A percentile compares a stretch with the other conserved stretches of the same genome.
These are phyloP conservation scores for Guyanaporus albipodus DNA, from an alignment of 768 basidiomycete species.

Conservation along the genomic window DNA sequence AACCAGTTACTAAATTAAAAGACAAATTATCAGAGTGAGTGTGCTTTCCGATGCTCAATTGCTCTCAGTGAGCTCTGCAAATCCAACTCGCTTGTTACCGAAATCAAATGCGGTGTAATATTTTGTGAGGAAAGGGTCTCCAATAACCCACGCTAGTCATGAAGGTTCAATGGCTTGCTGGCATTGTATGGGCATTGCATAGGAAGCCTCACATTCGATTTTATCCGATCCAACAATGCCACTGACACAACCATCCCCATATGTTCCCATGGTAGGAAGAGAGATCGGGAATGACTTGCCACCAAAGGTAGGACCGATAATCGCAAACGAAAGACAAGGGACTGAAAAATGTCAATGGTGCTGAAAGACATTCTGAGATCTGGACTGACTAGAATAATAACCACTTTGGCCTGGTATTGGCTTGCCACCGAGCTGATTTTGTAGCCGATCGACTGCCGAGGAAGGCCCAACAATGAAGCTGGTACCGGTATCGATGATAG, in stretches of 20 bases:
- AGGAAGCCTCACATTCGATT: constrained; percentile 2
- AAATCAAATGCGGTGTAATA: constrained; percentile 42
- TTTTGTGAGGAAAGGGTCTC: constrained; percentile 38
- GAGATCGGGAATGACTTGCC: constrained; percentile 34
- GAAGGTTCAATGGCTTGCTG: neutral
- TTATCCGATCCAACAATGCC: constrained; percentile 19
- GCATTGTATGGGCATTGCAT: too few relatives aligned
- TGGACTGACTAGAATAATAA: constrained; percentile 27
- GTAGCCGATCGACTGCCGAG: neutral
- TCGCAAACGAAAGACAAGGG: constrained; percentile 28
- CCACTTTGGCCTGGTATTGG: constrained; percentile 17
- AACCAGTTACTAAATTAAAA: too few relatives aligned
- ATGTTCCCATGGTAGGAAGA: too few relatives aligned
- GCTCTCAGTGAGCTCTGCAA: constrained; percentile 28
- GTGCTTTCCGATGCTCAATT: too few relatives aligned
- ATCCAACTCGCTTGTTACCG: constrained; percentile 33
- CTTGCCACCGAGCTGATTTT: constrained; percentile 4
- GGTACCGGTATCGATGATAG: constrained; percentile 21
- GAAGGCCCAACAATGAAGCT: constrained; percentile 2
- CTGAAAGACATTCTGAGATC: neutral
- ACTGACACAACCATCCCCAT: constrained; percentile 32
- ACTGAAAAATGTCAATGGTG: constrained; percentile 8
- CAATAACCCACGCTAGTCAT: constrained; percentile 24
- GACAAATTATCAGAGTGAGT: too few relatives aligned
- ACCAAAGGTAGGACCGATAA: constrained; percentile 34